Evolutionary conservation across 106 monocot genomes (phyloP), one percentile per base, ranked within the genome.

Genomic region (Dioscorea alata): DNA sequence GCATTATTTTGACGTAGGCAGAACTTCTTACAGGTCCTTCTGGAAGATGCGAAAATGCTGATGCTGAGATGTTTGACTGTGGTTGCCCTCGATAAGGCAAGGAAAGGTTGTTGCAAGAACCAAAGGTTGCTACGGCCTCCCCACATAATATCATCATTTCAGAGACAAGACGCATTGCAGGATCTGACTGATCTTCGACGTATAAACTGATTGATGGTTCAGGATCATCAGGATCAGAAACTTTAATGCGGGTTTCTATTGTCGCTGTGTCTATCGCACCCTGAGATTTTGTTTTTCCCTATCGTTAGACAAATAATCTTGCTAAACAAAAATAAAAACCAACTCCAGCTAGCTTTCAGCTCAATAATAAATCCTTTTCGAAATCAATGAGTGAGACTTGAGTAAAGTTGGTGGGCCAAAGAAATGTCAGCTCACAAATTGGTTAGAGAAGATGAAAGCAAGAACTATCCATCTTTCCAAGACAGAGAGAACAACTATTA

Each of bases 71-170:
- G 48, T 84, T 93, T 34, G 99, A 79, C 52, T 90, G 89, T 48
- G 99, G 90, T 12, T 99, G 99, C 6, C 99, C 93, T 72, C 99
- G 82, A 64, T 99, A 99, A 57, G 99, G 99, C 61, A 99, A 84
- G 34, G 89, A 79, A 67, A 99, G 87, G 34, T 77, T 87, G 73
- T 99, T 87, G 62, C n/a, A 59, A 34, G 85, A 90, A 66, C 99
- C 99, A 83, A 93, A 99, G 21, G 89, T 83, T 22, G 99, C 99
- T 61, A 99, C 49, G 61, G 71, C 90, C 71, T 99, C 99, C 33
- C 90, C 90, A 83, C 99, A 99, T 13, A 99, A 73, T 71, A 99
- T 79, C 99, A 99, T 99, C 93, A 99, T 90, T 76, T 99, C 99
- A 49, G 83, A 87, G 59, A 99, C 93, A 70, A 93, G 86, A 24